Percentiles rank a stretch among this genome's conserved stretches.
These are phyloP conservation scores for Chenopodium berlandieri DNA, from an alignment of 148 eudicot genomes.

Conservation along the genomic window DNA sequence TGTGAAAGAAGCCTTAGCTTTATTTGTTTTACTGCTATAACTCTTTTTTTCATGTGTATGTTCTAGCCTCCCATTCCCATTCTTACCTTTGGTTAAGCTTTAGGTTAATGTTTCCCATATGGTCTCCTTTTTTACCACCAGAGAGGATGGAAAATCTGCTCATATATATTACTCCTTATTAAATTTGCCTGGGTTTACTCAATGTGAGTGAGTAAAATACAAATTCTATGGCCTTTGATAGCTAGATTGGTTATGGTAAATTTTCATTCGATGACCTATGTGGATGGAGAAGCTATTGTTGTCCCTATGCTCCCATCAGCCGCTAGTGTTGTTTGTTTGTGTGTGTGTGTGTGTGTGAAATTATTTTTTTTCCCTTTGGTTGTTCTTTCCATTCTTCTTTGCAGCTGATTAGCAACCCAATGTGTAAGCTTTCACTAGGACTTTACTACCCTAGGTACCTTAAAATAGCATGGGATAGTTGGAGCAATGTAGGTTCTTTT, in stretches of 20 bases:
- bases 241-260: background rate
- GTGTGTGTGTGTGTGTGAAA: background rate
- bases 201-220: background rate
- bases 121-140: background rate
- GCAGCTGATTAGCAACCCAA: background rate
- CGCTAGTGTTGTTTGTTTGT: background rate
- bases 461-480: background rate
- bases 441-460: background rate
- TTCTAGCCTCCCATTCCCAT: background rate
- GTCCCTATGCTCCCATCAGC: background rate
- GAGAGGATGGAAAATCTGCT: background rate
- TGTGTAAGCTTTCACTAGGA: background rate
- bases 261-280: background rate
- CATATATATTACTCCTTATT: background rate
- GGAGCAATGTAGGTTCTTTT: background rate
- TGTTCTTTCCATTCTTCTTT: background rate
- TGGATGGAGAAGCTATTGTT: no score
- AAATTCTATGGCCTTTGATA: background rate
- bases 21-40: background rate
- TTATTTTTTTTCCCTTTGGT: no score
- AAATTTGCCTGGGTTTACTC: background rate
- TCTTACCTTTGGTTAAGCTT: slow-evolving; percentile 3
- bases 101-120: background rate
- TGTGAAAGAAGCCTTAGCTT: background rate
- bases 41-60: background rate